phyloP scores from a whole-genome alignment of 75 land plant genomes.

The Gnetum montanum region DNA sequence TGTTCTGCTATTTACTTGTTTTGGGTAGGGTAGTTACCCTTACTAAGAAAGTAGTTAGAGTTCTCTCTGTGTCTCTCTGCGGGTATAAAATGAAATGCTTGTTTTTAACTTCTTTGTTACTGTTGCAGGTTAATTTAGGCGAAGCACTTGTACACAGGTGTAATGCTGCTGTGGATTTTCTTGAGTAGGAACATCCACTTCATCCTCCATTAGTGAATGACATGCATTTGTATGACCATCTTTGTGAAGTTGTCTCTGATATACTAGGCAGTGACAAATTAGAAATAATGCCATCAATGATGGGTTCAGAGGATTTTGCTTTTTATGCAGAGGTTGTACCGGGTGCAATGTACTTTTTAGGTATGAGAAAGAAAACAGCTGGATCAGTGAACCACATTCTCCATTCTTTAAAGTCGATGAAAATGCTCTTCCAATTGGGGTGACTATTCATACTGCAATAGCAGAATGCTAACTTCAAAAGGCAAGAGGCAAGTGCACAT shows the following conservation, averaged over 20 bases:
- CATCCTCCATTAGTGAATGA: slow-evolving; percentile 75
- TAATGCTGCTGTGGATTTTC: slow-evolving; percentile 65
- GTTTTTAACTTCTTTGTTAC: background rate
- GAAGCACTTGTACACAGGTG: slow-evolving; percentile 76
- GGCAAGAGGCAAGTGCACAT: no score
- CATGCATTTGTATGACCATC: slow-evolving; percentile 42
- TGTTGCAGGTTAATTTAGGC: slow-evolving; percentile 46
- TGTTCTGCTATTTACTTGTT: no score
- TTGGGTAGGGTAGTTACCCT: no score
- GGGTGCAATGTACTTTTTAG: slow-evolving; percentile 54
- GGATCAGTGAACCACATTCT: slow-evolving; percentile 67
- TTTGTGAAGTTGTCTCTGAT: slow-evolving; percentile 35
- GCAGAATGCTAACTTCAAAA: slow-evolving; percentile 71
- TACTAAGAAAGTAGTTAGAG: no score
- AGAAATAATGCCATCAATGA: slow-evolving; percentile 33
- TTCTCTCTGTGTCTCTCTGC: no score
- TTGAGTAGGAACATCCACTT: slow-evolving; percentile 37
- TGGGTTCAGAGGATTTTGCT: slow-evolving; percentile 94
- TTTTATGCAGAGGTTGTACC: slow-evolving; percentile 73
- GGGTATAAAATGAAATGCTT: no score
- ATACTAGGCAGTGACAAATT: slow-evolving; percentile 46
- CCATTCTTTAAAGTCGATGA: slow-evolving; percentile 75
- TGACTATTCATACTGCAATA: slow-evolving; percentile 74
- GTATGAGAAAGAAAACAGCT: slow-evolving; percentile 52
- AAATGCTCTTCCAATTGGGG: slow-evolving; percentile 61